Base-by-base conservation (phyloP, 1,284 basidiomycete species). In the Apiotrichum mycotoxinovorans region DNA sequence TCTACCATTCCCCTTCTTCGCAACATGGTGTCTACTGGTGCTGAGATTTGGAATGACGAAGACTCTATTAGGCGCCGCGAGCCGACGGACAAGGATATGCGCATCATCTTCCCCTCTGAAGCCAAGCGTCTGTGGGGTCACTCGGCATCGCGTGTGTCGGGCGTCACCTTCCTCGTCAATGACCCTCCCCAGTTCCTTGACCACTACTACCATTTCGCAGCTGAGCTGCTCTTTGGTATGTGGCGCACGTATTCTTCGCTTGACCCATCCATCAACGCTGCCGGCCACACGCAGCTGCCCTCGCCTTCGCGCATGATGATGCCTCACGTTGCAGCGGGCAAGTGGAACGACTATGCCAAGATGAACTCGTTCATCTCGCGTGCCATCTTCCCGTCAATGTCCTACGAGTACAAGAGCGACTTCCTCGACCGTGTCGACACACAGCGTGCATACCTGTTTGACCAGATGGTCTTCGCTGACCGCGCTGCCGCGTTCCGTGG, bases 221-320 rank as follows among this genome's bases (percentile, higher is more conserved):
- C 91, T 7, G 91, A 95, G 71, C 83, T 92, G 18, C 86, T 88
- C 76, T 89, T 90, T 61, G 90, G 91, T 44, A 83, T 92, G 63
- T 93, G 90, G 90, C 82, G 89, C 23, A 85, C 89, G 0, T 93
- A 92, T 70, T 83, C 89, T 34, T 85, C 87, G 1, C 80, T 92
- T 18, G 89, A 91, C 72, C 82, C 83, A 1, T 78, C 77, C 25
- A 89, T 91, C 60, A 75, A 84, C 12, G 64, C 82, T 0, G 77
- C 81, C 38, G 89, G 89, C 22, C 81, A 82, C 2, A 78, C 80
- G 0, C 69, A 72, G 55, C 84, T 94, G 22, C 87, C 88, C 0
- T 80, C 86, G 0, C 83, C 87, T 0, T 82, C 85, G 1, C 85
- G 87, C 10, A 78, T 92, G 64, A 77, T 91, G 63, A 90, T 92